Percentiles rank a stretch among this genome's conserved stretches.
Conservation (phyloP, 768 basidiomycete species). For the Suillus subalutaceus region DNA sequence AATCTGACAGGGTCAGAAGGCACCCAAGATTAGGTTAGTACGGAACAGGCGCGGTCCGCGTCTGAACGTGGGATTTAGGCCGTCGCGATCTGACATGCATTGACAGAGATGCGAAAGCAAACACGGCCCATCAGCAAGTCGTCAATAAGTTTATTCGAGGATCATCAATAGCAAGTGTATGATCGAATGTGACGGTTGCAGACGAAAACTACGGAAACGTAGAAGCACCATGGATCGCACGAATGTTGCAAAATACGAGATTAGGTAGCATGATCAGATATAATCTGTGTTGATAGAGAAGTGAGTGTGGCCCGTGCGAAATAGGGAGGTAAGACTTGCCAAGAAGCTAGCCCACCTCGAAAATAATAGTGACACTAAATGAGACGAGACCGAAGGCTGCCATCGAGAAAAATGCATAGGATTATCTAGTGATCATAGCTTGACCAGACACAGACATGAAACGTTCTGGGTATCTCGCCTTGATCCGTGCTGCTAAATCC, state of each 20-base stretch:
- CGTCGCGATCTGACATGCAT: neutral
- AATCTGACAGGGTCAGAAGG: neutral
- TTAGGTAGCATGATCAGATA: neutral
- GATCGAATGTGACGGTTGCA: neutral
- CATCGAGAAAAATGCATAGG: neutral
- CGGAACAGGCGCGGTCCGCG: too few species aligned
- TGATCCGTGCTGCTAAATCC: slow-evolving; percentile 73
- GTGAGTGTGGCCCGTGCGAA: neutral
- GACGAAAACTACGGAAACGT: neutral
- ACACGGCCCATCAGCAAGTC: neutral
- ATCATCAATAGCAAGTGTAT: neutral
- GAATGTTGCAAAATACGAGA: neutral
- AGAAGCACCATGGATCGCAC: neutral
- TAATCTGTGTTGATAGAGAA: neutral
- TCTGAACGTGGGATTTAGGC: neutral
- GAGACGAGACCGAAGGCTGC: neutral
- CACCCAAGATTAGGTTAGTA: neutral
- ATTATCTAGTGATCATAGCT: slow-evolving; percentile 9
- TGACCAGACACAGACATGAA: slow-evolving; percentile 14
- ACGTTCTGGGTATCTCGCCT: slow-evolving; percentile 55
- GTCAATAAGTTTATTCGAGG: neutral
- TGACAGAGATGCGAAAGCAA: neutral
- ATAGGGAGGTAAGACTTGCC: neutral
- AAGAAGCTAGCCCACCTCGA: neutral
- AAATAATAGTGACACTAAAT: neutral